phyloP scores from a whole-genome alignment of 1,284 basidiomycete species.

The Wallemia hederae region DNA sequence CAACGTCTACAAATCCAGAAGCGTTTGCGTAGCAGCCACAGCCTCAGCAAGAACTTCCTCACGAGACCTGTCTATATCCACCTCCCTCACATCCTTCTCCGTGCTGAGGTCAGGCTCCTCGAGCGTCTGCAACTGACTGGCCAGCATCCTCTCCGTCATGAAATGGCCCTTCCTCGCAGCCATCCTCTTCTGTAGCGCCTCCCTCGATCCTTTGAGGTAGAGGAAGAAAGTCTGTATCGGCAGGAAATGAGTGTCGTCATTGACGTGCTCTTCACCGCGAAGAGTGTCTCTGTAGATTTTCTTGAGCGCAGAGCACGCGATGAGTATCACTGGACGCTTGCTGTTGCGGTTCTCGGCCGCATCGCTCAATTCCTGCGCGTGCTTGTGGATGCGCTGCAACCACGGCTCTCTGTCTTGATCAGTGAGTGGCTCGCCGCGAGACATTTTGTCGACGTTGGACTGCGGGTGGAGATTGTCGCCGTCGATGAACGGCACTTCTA shows the following conservation, averaged over 20 bases:
- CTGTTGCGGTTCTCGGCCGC: constrained; percentile 9
- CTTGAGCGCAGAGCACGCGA: constrained; percentile 69
- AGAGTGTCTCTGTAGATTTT: constrained; percentile 50
- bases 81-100: constrained; percentile 26
- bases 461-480: constrained; percentile 66
- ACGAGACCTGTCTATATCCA: constrained; percentile 5
- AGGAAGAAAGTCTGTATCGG: constrained; percentile 42
- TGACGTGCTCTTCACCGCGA: constrained; percentile 23
- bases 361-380: constrained; percentile 25
- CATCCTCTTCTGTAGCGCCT: constrained; percentile 40
- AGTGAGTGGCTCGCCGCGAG: constrained; percentile 38
- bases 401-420: constrained; percentile 66
- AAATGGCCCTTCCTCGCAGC: constrained; percentile 43
- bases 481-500: constrained; percentile 50
- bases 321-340: constrained; percentile 28
- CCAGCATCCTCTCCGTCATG: constrained; percentile 66
- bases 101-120: constrained; percentile 36
- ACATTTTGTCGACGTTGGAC: constrained; percentile 68
- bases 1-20: background rate
- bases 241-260: constrained; percentile 6
- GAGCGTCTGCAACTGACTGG: constrained; percentile 48
- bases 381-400: constrained; percentile 40
- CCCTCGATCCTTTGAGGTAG: constrained; percentile 40
- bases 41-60: background rate
- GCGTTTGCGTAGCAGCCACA: background rate